Base-by-base conservation (phyloP, 1,284 basidiomycete genomes). In the Hymenochaete sp. region DNA sequence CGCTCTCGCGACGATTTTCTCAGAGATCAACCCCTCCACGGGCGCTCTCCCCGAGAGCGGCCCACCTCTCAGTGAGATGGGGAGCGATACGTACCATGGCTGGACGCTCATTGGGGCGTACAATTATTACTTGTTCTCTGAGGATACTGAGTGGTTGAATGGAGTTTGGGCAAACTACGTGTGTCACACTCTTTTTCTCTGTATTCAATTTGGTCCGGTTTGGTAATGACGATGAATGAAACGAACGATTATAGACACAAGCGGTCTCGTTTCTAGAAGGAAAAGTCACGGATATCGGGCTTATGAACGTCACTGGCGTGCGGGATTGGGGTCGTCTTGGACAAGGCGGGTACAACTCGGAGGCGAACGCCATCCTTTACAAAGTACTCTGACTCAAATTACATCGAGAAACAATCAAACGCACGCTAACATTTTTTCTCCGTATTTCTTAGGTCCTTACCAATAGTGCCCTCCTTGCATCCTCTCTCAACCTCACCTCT, bases 11-110 rank as follows among this genome's bases (percentile, higher is more conserved):
- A 78, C 75, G 0, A 77, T 78, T 73, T 78, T 77, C 51, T 62
- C 72, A 4, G 65, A 62, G 0, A 71, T 73, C 42, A 66, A 75
- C 45, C 68, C 74, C 0, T 55, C 36, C 9, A 76, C 73, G 0
- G 75, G 76, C 14, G 73, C 73, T 0, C 60, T 77, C 0, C 73
- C 74, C 1, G 74, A 77, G 53, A 75, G 73, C 3, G 75, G 75
- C 0, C 75, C 75, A 3, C 75, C 75, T 0, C 62, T 77, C 13
- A 76, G 68, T 47, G 73, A 77, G 52, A 60, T 62, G 22, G 73
- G 70, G 8, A 68, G 65, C 3, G 70, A 72, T 48, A 72, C 70
- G 0, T 72, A 72, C 50, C 67, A 69, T 50, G 60, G 61, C 8
- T 70, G 69, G 68, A 67, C 67, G 14, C 63, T 72, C 45, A 67